phyloP scores from a whole-genome alignment of 2,329 filamentous ascomycete genomes.

The Lachnellula cervina region DNA sequence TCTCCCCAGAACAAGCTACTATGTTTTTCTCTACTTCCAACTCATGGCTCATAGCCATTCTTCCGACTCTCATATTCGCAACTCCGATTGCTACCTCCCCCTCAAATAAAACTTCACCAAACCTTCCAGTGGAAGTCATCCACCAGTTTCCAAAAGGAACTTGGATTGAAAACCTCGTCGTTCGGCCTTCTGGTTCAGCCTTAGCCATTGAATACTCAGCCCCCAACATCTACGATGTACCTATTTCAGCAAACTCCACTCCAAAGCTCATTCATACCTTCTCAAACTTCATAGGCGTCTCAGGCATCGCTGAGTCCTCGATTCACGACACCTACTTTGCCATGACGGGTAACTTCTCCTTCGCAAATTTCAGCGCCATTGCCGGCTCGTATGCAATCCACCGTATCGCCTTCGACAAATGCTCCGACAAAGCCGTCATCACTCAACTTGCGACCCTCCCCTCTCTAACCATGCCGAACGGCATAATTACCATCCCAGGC shows the following conservation, averaged over 20 bases:
- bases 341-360: constrained; percentile 8
- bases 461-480: not conserved
- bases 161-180: constrained; percentile 34
- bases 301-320: constrained; percentile 4
- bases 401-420: not conserved
- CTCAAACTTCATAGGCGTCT: constrained; percentile 1
- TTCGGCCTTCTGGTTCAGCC: constrained; percentile 31
- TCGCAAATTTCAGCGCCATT: not conserved
- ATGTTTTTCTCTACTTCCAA: no score
- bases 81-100: no score
- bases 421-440: not conserved
- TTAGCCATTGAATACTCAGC: constrained; percentile 29
- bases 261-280: constrained; percentile 16
- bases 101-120: no score
- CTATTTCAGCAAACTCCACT: constrained; percentile 15
- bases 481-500: not conserved
- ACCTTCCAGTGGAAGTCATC: not conserved
- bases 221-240: constrained; percentile 11
- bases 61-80: no score
- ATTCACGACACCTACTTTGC: constrained; percentile 4
- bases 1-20: no score
- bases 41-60: no score
- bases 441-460: not conserved
- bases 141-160: constrained; percentile 4
- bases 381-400: constrained; percentile 1